Base-by-base conservation (phyloP, 331 rosid species). In the Spiraea crenata region DNA sequence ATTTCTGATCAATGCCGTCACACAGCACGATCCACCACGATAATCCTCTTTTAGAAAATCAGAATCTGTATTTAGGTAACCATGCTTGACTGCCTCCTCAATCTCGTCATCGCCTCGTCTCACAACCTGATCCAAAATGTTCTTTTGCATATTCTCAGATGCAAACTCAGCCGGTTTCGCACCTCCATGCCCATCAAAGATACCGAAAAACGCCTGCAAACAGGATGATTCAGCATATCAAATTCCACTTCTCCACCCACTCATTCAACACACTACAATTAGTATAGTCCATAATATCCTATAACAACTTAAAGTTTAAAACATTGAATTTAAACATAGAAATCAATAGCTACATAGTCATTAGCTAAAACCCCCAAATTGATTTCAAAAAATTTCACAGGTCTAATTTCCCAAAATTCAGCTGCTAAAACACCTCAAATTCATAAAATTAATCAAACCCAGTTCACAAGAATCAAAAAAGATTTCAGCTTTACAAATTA, bases 171-270 rank as follows among this genome's bases (percentile, higher is more conserved):
- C 97, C 35, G 97, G 96, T 72, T 90, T 88, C 0, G 88, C 80
- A 65, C 98, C 98, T 19, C 98, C 97, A 37, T 93, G 97, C n/a
- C 98, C 97, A 77, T 90, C 98, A 79, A 83, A 93, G 67, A 93
- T 63, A 9, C 97, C 98, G 37, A 93, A 93, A 72, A 93, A 76
- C 8, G 97, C 93, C 98, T 93, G 96, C 75, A 34, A 83, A 51
- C 12, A 77, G 44, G n/a, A 68, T 17, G 55, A 46, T 45, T 60
- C 49, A 74, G 54, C 46, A 39, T 19, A 51, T 76, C 72, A 72
- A 72, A 72, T 69, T 81, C 67, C 35, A 59, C 63, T 58, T 47
- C 68, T 77, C 55, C 19, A 16, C 1, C 16, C 62, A 11, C 8
- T 7, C 34, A 54, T 40, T 52, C 11, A 39, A 13, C 7, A 5